phyloP scores from a whole-genome alignment of 2,329 filamentous ascomycete species.

The Fulvia fulva region DNA sequence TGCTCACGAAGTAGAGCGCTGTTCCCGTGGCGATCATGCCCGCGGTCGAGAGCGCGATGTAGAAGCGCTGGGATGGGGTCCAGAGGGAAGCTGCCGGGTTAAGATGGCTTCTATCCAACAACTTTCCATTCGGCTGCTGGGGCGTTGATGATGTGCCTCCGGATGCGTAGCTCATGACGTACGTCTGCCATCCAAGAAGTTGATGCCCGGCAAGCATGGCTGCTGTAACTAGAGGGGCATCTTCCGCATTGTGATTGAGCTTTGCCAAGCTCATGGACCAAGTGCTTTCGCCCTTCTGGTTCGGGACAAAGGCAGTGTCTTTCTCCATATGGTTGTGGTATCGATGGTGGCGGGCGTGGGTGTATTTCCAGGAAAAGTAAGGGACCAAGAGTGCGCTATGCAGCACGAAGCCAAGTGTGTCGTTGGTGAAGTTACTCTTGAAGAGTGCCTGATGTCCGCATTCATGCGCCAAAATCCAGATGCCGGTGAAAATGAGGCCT shows the following conservation, averaged over 20 bases:
- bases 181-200: conserved; percentile 28
- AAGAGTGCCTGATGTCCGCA: conserved; percentile 68
- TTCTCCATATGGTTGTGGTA: conserved; percentile 47
- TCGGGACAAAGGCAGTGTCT: conserved; percentile 37
- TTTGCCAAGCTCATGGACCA: conserved; percentile 3
- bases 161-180: conserved; percentile 27
- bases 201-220: conserved; percentile 24
- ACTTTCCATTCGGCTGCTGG: conserved; percentile 5
- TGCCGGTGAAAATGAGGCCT: conserved; percentile 62
- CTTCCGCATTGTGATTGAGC: conserved; percentile 25
- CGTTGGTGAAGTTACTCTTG: conserved; percentile 54
- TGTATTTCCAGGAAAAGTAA: conserved; percentile 70
- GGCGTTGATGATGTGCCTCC: conserved; percentile 13
- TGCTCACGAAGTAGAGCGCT: conserved; percentile 47
- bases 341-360: conserved; percentile 66
- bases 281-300: conserved; percentile 5
- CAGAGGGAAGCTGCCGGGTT: conserved; percentile 55
- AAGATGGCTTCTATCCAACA: conserved; percentile 60
- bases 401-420: conserved; percentile 59
- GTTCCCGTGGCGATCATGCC: conserved; percentile 53
- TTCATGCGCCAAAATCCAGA: conserved; percentile 70
- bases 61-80: conserved; percentile 44
- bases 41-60: conserved; percentile 57
- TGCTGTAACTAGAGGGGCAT: conserved; percentile 24
- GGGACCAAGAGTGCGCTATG: conserved; percentile 65